Conservation (phyloP, 2,329 filamentous ascomycete genomes). For the Fonsecaea erecta region DNA sequence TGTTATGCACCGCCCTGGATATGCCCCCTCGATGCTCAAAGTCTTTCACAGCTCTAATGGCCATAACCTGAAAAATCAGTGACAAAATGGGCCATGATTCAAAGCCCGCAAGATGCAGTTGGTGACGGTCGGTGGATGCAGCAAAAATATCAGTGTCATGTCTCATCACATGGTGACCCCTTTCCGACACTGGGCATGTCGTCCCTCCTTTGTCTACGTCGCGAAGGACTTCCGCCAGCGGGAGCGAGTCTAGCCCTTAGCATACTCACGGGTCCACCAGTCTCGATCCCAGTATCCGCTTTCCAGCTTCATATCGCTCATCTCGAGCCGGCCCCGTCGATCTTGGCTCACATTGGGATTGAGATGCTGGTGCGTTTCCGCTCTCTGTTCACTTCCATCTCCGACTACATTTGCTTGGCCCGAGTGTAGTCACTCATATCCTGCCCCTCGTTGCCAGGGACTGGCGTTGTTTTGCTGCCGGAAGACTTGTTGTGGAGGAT, state of each 20-base stretch:
- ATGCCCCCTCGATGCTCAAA: not conserved
- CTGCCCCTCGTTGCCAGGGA: slow-evolving; percentile 69
- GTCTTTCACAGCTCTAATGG: not conserved
- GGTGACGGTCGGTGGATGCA: slow-evolving; percentile 8
- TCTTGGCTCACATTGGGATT: slow-evolving; percentile 14
- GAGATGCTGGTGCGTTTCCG: slow-evolving; percentile 10
- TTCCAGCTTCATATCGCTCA: slow-evolving; percentile 26
- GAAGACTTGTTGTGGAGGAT: slow-evolving; percentile 43
- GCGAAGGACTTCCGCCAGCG: not conserved
- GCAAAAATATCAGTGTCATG: slow-evolving; percentile 12
- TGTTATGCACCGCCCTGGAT: not conserved
- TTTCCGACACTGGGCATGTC: not conserved
- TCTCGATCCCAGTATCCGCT: slow-evolving; percentile 39
- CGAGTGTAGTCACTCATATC: slow-evolving; percentile 61
- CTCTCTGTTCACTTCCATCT: slow-evolving; percentile 1
- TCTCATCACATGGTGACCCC: slow-evolving; percentile 20
- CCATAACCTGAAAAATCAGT: not conserved
- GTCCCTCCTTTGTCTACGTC: not conserved
- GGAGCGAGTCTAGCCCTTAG: slow-evolving; percentile 6
- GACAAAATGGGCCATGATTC: slow-evolving; percentile 2
- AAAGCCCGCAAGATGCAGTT: slow-evolving; percentile 14
- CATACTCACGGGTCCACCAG: slow-evolving; percentile 33
- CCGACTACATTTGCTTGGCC: slow-evolving; percentile 19
- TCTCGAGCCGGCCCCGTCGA: slow-evolving; percentile 27
- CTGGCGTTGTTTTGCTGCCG: slow-evolving; percentile 59